Evolutionary conservation across 2,329 filamentous ascomycete genomes (phyloP), one percentile per base, ranked within the genome.

Genomic region (Thermothelomyces thermophilus): DNA sequence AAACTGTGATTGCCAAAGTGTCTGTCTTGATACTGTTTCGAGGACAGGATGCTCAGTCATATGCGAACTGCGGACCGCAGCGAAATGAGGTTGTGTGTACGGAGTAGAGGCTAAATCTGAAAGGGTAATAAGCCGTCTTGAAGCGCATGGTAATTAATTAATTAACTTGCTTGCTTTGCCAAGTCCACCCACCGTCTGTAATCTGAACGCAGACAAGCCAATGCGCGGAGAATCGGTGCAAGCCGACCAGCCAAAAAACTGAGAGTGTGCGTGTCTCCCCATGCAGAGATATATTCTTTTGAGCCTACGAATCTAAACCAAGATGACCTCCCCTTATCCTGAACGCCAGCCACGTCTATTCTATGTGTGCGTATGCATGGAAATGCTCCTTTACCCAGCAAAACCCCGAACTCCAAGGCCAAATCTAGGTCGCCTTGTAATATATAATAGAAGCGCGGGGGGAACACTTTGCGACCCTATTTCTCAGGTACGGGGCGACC

Each of bases 281-380:
- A 48, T 28, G 6, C 13, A 22, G 13, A 35, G 7, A 35, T 10
- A 16, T 35, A 8, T n/a, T 43, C 6, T 30, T 30, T 31, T 37
- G 24, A 39, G 36, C 13, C 17, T 46, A 30, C 28, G 4, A 3
- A 30, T 20, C 14, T 28, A 50, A 50, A 50, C 28, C 35, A 22
- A 41, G 48, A 50, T 45, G 41, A 46, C 48, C 36, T 50, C 48
- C 41, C 48, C 41, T 28, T 41, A 28, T 46, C 41, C 48, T 28
- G 28, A 50, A 50, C 41, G 41, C 48, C 48, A 35, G n/a, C 35
- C 47, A 41, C 39, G 48, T 50, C 48, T 50, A 50, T 41, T 44
- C 45, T 35, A 42, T 39, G 16, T 36, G 4, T 17, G 17, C 34
- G 41, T 30, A 35, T 16, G 16, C n/a, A 35, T 33, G 47, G 34